Evolutionary conservation across 257 asterid species (phyloP), one percentile per base, ranked within the genome.

Genomic region (Primulina huaijiensis): DNA sequence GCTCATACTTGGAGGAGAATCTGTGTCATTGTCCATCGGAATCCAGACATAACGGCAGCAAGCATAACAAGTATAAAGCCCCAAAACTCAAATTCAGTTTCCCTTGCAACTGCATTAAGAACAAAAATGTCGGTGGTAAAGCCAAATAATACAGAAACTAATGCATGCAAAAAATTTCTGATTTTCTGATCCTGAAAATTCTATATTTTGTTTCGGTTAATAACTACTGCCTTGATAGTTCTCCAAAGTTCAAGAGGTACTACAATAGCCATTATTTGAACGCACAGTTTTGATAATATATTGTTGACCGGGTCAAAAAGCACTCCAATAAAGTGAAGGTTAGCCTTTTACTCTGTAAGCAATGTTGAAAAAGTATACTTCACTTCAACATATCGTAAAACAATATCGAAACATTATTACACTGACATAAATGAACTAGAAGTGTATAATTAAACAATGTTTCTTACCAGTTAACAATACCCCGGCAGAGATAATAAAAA

Each of bases 21-120:
- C 74, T 94, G 99, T 46, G 99, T 91, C 99, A 94, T 94, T 55
- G 99, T 86, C 99, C 99, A 94, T 20, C 99, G 90, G 72, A 94
- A 94, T 52, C 99, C 99, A 25, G 99, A 85, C 99, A 94, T 94
- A 66, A 94, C 95, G 76, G 99, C 95, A 77, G 99, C 99, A 75
- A 94, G 93, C 94, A 88, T 94, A 65, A 94, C 97, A 34, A 94
- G 88, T 73, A 92, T 27, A 71, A 94, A 94, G 62, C 99, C 99
- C 99, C 96, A 94, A 82, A 94, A 83, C 65, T 94, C 94, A 83
- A 94, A 94, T 50, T 91, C 89, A 7, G 99, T 89, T 80, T 92
- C 99, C 81, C 81, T 94, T 67, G 97, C 95, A 83, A 94, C 99
- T 94, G 93, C 83, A 78, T 67, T 20, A 71, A 60, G 33, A 79